Evolutionary conservation across 2,329 filamentous ascomycete genomes (phyloP), one percentile per base, ranked within the genome.

Genomic region (Neofusicoccum laricinum): DNA sequence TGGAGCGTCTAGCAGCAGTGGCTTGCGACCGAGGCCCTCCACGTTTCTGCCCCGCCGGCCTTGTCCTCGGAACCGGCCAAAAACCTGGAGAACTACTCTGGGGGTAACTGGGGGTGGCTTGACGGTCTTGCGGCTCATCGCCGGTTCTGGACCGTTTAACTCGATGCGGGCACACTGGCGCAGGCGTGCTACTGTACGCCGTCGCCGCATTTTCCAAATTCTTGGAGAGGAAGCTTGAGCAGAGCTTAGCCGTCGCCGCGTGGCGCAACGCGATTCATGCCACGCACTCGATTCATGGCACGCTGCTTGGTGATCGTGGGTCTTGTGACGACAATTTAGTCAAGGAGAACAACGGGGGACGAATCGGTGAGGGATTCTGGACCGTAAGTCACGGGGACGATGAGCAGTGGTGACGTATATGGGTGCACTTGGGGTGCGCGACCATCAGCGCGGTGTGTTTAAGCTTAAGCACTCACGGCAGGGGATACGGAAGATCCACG

Each of bases 381-480:
- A 25, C 14, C 11, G 10, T 14, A 14, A 14, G 10, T 6, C 30
- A 15, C n/a, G 4, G 10, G 30, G 3, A 17, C 17, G 55, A 34
- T 36, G 41, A 15, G 1, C 41, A 25, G 41, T 17, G 4, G 41
- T 59, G 41, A 46, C 41, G 55, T 59, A 21, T 41, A 14, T 53
- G 30, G 15, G 41, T 14, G 25, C 7, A 7, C 6, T 11, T 17
- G 51, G 53, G 25, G 21, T 32, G 19, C 5, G 19, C 12, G 19
- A 21, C 14, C 50, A 55, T 15, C 32, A n/a, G 51, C 46, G 55
- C 21, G 41, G 55, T 59, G 55, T 6, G 38, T 46, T 59, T 59
- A 59, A 59, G 55, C 55, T 59, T 38, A 59, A 59, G 41, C 49
- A 53, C 14, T 14, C 12, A 48, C 19, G 45, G 45, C 51, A 45